Conservation (phyloP, 208 protist species). For the Borovskyia barvae region DNA sequence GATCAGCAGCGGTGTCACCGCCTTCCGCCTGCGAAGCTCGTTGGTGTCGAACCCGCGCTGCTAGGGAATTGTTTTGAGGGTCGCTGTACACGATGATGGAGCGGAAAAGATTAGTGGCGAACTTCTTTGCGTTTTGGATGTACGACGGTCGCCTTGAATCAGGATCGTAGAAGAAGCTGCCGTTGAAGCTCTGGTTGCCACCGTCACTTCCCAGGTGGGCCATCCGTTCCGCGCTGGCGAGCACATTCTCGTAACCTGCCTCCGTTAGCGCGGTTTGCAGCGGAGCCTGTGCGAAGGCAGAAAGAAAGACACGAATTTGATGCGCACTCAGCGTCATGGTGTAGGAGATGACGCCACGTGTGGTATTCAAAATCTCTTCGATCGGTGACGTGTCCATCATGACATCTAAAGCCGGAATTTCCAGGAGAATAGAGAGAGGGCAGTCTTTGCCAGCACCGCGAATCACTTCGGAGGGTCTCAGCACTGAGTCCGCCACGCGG, state of each 20-base stretch:
- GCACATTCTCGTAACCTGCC: slow-evolving; percentile 57
- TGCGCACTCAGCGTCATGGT: slow-evolving; percentile 58
- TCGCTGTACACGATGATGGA: slow-evolving; percentile 63
- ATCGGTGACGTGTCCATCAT: slow-evolving; percentile 53
- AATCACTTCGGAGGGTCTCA: slow-evolving; percentile 12
- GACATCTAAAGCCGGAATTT: slow-evolving; percentile 69
- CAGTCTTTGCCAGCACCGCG: slow-evolving; percentile 29
- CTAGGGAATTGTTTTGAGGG: slow-evolving; percentile 46
- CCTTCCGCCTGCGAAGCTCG: slow-evolving; percentile 29
- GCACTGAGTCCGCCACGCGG: slow-evolving; percentile 6
- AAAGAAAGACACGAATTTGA: slow-evolving; percentile 70
- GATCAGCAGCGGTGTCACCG: slow-evolving; percentile 30
- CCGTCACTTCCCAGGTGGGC: slow-evolving; percentile 12
- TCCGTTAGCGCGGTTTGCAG: slow-evolving; percentile 45
- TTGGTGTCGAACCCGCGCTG: slow-evolving; percentile 59
- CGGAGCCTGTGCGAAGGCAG: slow-evolving; percentile 24
- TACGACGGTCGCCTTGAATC: slow-evolving; percentile 49
- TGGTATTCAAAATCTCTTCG: slow-evolving; percentile 78
- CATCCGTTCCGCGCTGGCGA: slow-evolving; percentile 30
- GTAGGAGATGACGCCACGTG: slow-evolving; percentile 81
- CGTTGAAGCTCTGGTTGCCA: slow-evolving; percentile 25
- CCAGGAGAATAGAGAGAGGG: slow-evolving; percentile 63
- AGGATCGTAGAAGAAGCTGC: slow-evolving; percentile 62
- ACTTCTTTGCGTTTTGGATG: slow-evolving; percentile 45
- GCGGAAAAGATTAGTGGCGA: slow-evolving; percentile 59